A percentile compares a stretch with the other conserved stretches of the same genome.
phyloP scores from a whole-genome alignment of 139 green algal genomes.

The Tetradesmus lagerheimii region DNA sequence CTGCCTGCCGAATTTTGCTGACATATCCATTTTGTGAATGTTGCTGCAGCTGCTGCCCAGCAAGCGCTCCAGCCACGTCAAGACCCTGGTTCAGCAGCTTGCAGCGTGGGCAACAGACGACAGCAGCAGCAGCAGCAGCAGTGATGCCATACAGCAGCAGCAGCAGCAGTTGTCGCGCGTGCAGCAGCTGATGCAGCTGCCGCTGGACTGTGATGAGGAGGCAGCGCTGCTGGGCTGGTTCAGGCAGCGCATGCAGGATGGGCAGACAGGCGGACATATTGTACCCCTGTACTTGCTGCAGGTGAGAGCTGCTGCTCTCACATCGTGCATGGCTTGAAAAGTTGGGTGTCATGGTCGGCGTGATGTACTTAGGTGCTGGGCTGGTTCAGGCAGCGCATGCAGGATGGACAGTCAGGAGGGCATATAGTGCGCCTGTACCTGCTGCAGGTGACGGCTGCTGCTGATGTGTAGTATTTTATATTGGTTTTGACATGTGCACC shows the following conservation, averaged over 20 bases:
- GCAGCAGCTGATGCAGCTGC: slow-evolving; percentile 39
- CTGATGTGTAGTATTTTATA: no score
- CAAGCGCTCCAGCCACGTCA: neutral
- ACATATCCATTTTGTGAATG: neutral
- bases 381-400: neutral
- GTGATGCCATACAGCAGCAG: neutral
- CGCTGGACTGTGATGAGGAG: neutral
- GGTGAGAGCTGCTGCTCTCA: neutral
- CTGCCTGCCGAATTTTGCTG: no score
- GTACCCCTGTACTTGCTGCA: slow-evolving; percentile 37
- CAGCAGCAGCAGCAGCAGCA: neutral
- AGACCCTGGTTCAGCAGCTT: neutral
- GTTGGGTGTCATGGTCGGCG: no score
- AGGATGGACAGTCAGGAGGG: neutral
- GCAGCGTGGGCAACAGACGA: neutral
- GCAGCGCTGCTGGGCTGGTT: neutral
- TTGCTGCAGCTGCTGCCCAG: neutral
- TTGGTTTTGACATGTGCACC: no score
- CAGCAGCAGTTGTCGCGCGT: slow-evolving; percentile 4
- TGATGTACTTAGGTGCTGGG: no score
- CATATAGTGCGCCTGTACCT: neutral
- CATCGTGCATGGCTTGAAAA: no score
- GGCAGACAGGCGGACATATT: neutral
- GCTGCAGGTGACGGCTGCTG: neutral
- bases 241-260: neutral